A percentile compares a stretch with the other conserved stretches of the same genome.
These are phyloP conservation scores for Laburnicola sp. DNA, from an alignment of 2,329 filamentous ascomycete species.

Conservation along the genomic window DNA sequence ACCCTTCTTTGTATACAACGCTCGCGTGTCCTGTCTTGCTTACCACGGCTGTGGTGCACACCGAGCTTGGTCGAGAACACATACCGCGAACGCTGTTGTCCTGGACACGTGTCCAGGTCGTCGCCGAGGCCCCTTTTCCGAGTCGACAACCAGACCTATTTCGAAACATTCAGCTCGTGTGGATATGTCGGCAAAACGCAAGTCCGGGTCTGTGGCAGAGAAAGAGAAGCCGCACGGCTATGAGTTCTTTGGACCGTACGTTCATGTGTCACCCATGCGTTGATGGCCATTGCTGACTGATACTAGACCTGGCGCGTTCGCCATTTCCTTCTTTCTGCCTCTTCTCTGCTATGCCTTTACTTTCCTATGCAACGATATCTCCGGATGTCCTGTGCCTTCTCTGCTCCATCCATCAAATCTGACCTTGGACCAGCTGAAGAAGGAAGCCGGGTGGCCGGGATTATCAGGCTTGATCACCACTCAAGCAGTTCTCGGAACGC, in stretches of 20 bases:
- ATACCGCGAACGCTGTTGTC: not conserved
- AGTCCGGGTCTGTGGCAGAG: constrained; percentile 23
- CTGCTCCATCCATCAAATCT: constrained; percentile 73
- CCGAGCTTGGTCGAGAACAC: not conserved
- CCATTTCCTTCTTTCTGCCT: constrained; percentile 79
- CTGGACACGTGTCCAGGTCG: not conserved
- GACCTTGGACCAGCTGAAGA: constrained; percentile 71
- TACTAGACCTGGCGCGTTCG: constrained; percentile 71
- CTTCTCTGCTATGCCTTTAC: constrained; percentile 75
- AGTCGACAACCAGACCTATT: constrained; percentile 3
- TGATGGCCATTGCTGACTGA: constrained; percentile 17
- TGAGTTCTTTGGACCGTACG: constrained; percentile 48
- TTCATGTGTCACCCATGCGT: constrained; percentile 6
- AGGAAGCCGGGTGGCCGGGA: constrained; percentile 83
- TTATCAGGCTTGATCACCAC: constrained; percentile 70
- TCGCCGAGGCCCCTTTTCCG: constrained; percentile 19
- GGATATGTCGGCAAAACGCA: constrained; percentile 35
- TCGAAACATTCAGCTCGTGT: constrained; percentile 2
- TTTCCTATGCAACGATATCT: constrained; percentile 89
- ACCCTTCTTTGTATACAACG: constrained; percentile 13
- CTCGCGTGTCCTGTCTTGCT: not conserved
- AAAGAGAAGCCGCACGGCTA: constrained; percentile 44
- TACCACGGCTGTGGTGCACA: not conserved
- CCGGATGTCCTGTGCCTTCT: constrained; percentile 85
- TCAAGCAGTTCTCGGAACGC: constrained; percentile 67